phyloP scores from a whole-genome alignment of 495 filamentous ascomycete species.

The Xylaria sp. region DNA sequence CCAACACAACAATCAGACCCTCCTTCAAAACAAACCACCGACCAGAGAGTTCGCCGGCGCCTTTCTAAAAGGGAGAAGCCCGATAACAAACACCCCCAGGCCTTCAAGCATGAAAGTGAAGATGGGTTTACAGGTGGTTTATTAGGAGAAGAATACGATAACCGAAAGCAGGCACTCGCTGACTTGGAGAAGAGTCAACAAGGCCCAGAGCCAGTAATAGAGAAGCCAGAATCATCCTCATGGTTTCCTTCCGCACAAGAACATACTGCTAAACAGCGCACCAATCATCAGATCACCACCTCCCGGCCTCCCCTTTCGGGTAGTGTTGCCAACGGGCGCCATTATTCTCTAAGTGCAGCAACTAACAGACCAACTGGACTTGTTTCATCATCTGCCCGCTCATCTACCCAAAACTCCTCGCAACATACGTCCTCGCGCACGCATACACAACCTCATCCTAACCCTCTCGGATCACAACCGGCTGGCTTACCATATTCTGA shows the following conservation, averaged over 20 bases:
- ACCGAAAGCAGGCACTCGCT: slow-evolving; percentile 44
- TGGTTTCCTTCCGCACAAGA: slow-evolving; percentile 58
- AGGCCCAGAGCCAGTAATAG: slow-evolving; percentile 24
- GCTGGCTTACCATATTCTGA: slow-evolving; percentile 28
- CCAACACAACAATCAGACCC: slow-evolving; percentile 33
- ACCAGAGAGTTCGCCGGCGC: slow-evolving; percentile 22
- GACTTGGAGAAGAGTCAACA: slow-evolving; percentile 33
- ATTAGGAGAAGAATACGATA: slow-evolving; percentile 52
- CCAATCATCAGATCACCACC: slow-evolving; percentile 29
- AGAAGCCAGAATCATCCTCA: slow-evolving; percentile 35
- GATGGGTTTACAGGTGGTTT: slow-evolving; percentile 48
- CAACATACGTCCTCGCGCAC: slow-evolving; percentile 10
- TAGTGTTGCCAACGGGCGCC: slow-evolving; percentile 26
- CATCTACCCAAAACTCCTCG: slow-evolving; percentile 12
- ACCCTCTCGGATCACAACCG: slow-evolving; percentile 33
- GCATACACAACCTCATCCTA: slow-evolving; percentile 26
- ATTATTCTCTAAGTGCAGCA: slow-evolving; percentile 32
- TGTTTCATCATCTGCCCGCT: slow-evolving; percentile 2
- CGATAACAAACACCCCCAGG: slow-evolving; percentile 25
- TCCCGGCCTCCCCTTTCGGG: slow-evolving; percentile 33
- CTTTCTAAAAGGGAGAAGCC: slow-evolving; percentile 20
- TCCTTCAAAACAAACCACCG: slow-evolving; percentile 33
- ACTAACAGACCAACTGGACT: slow-evolving; percentile 30
- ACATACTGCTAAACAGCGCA: slow-evolving; percentile 47
- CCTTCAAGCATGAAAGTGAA: slow-evolving; percentile 25